These are phyloP conservation scores for Aspergillus phoenicis DNA, from an alignment of 2,329 filamentous ascomycete species.

Conservation along the genomic window DNA sequence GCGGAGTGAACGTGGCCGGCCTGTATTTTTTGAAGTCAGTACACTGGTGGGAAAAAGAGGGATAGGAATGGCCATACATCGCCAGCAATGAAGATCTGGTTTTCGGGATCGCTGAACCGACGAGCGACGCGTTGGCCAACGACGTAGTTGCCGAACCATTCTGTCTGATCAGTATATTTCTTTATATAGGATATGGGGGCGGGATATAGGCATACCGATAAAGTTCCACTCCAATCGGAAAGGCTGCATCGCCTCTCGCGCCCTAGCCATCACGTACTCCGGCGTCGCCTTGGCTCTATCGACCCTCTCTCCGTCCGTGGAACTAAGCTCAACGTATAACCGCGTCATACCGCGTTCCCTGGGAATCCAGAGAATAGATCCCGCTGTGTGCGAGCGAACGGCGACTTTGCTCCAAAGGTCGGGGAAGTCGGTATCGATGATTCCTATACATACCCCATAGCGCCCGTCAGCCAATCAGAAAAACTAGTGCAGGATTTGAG, in stretches of 20 bases:
- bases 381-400: constrained; percentile 66
- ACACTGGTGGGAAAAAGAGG: not conserved
- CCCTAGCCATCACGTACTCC: constrained; percentile 67
- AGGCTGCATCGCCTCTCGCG: constrained; percentile 48
- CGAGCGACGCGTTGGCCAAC: constrained; percentile 53
- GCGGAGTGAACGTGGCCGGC: constrained; percentile 38
- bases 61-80: constrained; percentile 36
- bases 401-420: constrained; percentile 76
- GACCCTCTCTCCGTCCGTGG: constrained; percentile 28
- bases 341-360: constrained; percentile 73
- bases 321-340: constrained; percentile 52
- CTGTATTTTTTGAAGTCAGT: not conserved
- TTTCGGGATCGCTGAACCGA: constrained; percentile 46
- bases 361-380: constrained; percentile 73
- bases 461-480: not conserved
- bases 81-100: constrained; percentile 53
- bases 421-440: constrained; percentile 69
- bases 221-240: constrained; percentile 49
- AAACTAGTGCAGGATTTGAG: constrained; percentile 13
- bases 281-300: constrained; percentile 51
- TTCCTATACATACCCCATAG: constrained; percentile 22
- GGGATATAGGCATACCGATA: constrained; percentile 8
- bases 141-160: constrained; percentile 57
- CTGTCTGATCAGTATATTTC: constrained; percentile 19
- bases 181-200: no score